Percentiles rank a stretch among this genome's conserved stretches.
Conservation (phyloP, 805 yeast species). For the Torulaspora franciscae region DNA sequence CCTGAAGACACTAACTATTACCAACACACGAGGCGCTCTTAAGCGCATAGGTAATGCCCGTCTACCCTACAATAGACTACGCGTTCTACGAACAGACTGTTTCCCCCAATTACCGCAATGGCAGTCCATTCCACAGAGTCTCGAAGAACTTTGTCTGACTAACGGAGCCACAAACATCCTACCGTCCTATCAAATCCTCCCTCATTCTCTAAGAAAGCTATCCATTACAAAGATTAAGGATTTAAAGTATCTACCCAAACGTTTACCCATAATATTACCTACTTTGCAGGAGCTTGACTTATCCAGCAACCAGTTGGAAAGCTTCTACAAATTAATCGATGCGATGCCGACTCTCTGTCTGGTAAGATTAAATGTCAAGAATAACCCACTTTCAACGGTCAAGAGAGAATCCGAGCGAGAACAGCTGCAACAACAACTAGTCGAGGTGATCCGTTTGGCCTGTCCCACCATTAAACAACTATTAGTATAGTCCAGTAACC, state of each 20-base stretch:
- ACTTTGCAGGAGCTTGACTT: conserved; percentile 17
- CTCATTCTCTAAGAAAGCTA: conserved; percentile 12
- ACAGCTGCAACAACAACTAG: neutral
- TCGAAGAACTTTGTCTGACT: conserved; percentile 10
- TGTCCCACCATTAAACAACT: conserved; percentile 7
- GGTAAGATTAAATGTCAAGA: conserved; percentile 14
- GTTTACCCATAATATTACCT: conserved; percentile 13
- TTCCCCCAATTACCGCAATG: conserved; percentile 10
- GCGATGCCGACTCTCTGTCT: conserved; percentile 17
- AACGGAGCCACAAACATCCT: conserved; percentile 9
- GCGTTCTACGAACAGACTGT: conserved; percentile 9
- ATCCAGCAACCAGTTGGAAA: conserved; percentile 16
- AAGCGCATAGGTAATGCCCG: conserved; percentile 1
- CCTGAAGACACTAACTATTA: conserved; percentile 6
- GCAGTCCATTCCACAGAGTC: conserved; percentile 10
- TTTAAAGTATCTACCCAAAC: conserved; percentile 12
- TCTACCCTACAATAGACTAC: conserved; percentile 10
- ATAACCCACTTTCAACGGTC: conserved; percentile 14
- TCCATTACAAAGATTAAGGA: conserved; percentile 12
- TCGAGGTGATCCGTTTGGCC: conserved; percentile 5
- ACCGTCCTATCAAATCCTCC: conserved; percentile 13
- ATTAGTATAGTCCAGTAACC: neutral
- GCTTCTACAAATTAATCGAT: conserved; percentile 12
- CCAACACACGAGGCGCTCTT: conserved; percentile 7
- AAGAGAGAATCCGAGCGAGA: neutral